Evolutionary conservation across 108 stramenopile species (phyloP).

Genomic region (Aurantiochytrium sp.): DNA sequence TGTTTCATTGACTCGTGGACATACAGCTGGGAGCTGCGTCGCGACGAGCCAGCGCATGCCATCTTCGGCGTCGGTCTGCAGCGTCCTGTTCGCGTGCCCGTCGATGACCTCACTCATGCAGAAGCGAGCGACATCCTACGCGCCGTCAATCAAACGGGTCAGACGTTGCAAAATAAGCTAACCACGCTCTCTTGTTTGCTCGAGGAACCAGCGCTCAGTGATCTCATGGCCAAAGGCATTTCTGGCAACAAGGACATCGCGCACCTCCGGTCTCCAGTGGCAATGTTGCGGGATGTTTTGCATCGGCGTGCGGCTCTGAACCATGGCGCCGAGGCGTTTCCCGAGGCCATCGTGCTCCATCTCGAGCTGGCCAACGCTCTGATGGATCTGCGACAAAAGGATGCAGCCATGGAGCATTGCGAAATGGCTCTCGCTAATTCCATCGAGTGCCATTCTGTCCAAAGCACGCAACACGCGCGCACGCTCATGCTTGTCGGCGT

Average conservation of each 20-base stretch:
- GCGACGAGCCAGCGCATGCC: not conserved
- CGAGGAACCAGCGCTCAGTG: not conserved
- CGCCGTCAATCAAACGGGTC: not conserved
- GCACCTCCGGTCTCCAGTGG: not conserved
- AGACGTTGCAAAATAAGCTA: not conserved
- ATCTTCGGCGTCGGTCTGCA: not conserved
- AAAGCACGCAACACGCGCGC: not conserved
- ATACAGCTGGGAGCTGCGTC: not conserved
- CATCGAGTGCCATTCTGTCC: not conserved
- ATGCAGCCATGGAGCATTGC: not conserved
- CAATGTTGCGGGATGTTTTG: not conserved
- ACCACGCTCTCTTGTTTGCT: not conserved
- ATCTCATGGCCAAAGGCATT: not conserved
- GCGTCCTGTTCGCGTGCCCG: not conserved
- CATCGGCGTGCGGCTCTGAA: not conserved
- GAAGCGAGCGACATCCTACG: not conserved
- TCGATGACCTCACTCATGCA: not conserved
- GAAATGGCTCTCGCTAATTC: not conserved
- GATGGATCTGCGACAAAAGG: not conserved
- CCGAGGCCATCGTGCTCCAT: not conserved
- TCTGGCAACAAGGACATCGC: not conserved
- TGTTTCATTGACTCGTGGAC: not conserved
- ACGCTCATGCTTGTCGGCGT: not conserved
- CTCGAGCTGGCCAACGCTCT: not conserved
- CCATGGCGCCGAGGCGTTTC: not conserved